Evolutionary conservation across 2,329 filamentous ascomycete genomes (phyloP).

Genomic region (Aspergillus viridinutans): DNA sequence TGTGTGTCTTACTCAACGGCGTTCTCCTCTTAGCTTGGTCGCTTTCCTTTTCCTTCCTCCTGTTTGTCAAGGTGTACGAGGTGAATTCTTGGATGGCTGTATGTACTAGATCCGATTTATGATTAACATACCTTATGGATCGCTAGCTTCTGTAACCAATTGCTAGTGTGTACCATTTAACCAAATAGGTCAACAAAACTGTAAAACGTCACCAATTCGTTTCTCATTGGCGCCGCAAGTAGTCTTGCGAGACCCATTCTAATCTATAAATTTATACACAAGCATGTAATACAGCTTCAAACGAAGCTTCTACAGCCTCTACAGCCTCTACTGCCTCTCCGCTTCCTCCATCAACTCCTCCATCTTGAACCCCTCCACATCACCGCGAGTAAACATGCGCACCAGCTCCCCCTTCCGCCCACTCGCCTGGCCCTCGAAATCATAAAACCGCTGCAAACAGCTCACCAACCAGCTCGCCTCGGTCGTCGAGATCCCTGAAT

Average conservation of each 20-base stretch:
- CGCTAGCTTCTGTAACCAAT: background rate
- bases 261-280: background rate
- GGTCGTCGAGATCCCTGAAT: slow-evolving; percentile 69
- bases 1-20: background rate
- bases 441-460: slow-evolving; percentile 92
- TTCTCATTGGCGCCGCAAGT: background rate
- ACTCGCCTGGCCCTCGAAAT: slow-evolving; percentile 52
- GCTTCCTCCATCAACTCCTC: slow-evolving; percentile 84
- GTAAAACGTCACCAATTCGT: too few species aligned
- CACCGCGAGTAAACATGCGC: slow-evolving; percentile 76
- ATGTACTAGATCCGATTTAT: background rate
- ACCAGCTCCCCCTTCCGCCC: slow-evolving; percentile 66
- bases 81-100: background rate
- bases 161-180: background rate
- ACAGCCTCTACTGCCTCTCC: slow-evolving; percentile 68
- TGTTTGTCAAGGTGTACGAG: background rate
- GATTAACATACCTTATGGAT: background rate
- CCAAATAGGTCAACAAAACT: too few species aligned
- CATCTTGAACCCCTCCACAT: slow-evolving; percentile 68
- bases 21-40: background rate
- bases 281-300: background rate
- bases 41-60: background rate
- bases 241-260: background rate
- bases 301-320: slow-evolving; percentile 61
- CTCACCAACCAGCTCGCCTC: slow-evolving; percentile 88